phyloP scores from a whole-genome alignment of 495 filamentous ascomycete genomes.

The Bathelium albidoporum region DNA sequence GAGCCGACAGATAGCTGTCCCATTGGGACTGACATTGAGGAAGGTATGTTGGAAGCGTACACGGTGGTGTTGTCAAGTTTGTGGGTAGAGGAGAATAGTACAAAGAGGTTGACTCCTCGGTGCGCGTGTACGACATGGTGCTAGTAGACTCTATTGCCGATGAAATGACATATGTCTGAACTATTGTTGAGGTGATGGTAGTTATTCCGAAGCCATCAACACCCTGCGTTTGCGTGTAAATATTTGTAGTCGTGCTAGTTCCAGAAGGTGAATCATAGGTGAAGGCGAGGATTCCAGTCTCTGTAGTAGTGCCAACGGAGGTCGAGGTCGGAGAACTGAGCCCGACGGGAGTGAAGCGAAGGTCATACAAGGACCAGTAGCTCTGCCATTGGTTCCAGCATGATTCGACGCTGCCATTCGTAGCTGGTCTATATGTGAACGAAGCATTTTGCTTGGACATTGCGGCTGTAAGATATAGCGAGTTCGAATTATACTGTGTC shows the following conservation, averaged over 20 bases:
- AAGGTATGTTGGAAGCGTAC: constrained; percentile 1
- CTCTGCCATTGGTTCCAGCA: not conserved
- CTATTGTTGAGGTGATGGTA: not conserved
- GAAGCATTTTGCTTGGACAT: not conserved
- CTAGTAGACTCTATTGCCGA: not conserved
- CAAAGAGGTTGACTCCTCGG: not conserved
- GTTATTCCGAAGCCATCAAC: not conserved
- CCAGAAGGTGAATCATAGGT: not conserved
- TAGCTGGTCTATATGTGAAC: not conserved
- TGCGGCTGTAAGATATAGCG: not conserved
- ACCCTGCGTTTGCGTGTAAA: not conserved
- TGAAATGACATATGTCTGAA: not conserved
- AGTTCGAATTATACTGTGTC: not conserved
- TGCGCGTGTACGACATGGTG: not conserved
- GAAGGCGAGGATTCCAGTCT: not conserved
- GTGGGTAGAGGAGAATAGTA: not conserved
- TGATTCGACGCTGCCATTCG: not conserved
- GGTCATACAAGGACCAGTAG: not conserved
- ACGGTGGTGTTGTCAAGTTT: constrained; percentile 1
- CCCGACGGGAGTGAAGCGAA: not conserved
- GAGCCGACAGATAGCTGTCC: not conserved
- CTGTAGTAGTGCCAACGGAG: not conserved
- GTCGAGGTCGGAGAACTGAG: not conserved
- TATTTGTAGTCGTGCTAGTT: not conserved
- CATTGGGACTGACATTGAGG: constrained; percentile 9